Evolutionary conservation across 129 eudicot genomes (phyloP), one percentile per base, ranked within the genome.

Genomic region (Silybum marianum): DNA sequence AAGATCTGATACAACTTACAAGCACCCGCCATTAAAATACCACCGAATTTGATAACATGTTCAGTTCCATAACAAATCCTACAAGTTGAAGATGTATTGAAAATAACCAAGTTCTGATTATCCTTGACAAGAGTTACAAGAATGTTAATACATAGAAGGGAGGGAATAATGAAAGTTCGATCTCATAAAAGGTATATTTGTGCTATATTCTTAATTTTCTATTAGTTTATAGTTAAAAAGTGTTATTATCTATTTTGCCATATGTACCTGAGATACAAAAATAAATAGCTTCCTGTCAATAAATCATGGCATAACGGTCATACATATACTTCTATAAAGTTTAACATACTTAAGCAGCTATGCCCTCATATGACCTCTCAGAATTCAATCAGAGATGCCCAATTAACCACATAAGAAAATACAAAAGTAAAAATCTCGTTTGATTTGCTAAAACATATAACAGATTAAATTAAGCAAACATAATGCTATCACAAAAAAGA

Each of bases 401-500:
- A 58, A n/a, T n/a, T 18, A 58, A 58, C 26, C 21, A 76, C 51
- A 62, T 11, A n/a, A 60, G 19, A 54, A 54, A 30, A 26, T 34
- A 28, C 16, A 74, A 6, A 5, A 60, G 16, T 36, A 63, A 3
- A 77, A 77, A 24, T 32, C 62, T 13, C 22, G 18, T 66, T 60
- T 77, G 24, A 77, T 66, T 77, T 77, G 39, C 38, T 16, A 62
- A 63, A 38, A 21, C 72, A 62, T 25, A 77, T 13, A 51, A 51
- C 63, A 51, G 63, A 18, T 40, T 40, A 51, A 51, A 22, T 16
- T 16, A 51, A 51, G 62, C 19, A 48, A 51, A 18, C 22, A 51
- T 51, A 6, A 48, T 44, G 4, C 54, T 18, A 44, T 44, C 54
- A 44, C 54, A 44, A 44, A 44, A 2, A 44, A 44, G 54, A 44